Evolutionary conservation across 805 yeast species (phyloP), one percentile per base, ranked within the genome.

Genomic region (Kluyveromyces dobzhanskii): DNA sequence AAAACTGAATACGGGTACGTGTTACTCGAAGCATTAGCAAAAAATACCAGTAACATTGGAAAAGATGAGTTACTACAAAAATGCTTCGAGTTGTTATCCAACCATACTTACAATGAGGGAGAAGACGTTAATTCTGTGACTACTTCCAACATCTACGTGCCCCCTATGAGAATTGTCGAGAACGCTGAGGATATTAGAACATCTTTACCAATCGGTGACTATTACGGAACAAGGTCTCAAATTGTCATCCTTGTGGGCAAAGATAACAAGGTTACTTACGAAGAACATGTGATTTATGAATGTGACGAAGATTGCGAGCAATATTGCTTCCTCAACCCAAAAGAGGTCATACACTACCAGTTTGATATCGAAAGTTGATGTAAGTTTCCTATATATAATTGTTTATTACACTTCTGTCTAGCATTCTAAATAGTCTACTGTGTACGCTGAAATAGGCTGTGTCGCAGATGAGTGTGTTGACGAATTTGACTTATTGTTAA

Each of bases 161-260:
- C 95, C 2, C 85, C 86, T 0, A 51, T 83, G 30, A 55, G 55
- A 35, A 55, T 62, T 4, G 45, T 54, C 8, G 51, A 47, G n/a
- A 49, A 58, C 31, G 56, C 63, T 14, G 50, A 47, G 24, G n/a
- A 4, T 5, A 32, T 51, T 5, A 61, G 61, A 10, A 49, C 56
- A 14, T 56, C 63, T 3, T 42, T 46, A 14, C 49, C 59, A n/a
- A 60, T 67, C 12, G 85, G 86, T 0, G 58, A 65, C 17, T 77
- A 67, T 50, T 88, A 86, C 54, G 96, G 96, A 0, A 87, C 97
- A 0, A 64, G 96, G 39, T 84, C 95, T 0, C 95, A 87, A 56
- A 85, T 94, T 0, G 72, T 86, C 2, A 67, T 86, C 3, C 49
- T 85, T 17, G 67, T 83, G 8, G 76, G 74, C 51, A 69, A 66